Conservation (phyloP, 2,329 filamentous ascomycete species). For the Dactylella cylindrospora region DNA sequence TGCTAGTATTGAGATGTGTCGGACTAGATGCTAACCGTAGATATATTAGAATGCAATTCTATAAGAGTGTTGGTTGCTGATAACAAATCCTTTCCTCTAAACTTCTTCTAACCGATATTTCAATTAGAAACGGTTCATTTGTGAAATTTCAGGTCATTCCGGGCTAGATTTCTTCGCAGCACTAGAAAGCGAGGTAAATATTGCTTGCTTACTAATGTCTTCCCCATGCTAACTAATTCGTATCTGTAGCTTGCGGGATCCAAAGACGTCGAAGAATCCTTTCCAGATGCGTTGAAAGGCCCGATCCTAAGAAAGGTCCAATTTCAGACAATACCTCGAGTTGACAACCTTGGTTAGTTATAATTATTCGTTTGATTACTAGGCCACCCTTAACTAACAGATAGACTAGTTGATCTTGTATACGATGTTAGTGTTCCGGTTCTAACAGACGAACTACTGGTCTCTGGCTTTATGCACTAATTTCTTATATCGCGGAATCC, state of each 20-base stretch:
- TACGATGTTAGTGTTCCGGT: conserved; percentile 58
- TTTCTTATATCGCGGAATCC: not conserved
- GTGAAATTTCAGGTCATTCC: conserved; percentile 92
- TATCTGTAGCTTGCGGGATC: conserved; percentile 70
- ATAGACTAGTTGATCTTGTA: conserved; percentile 62
- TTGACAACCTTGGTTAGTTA: conserved; percentile 72
- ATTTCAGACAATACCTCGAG: conserved; percentile 82
- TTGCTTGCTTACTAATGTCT: not conserved
- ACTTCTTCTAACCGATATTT: conserved; percentile 10
- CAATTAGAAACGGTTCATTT: conserved; percentile 78
- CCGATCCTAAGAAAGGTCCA: conserved; percentile 89
- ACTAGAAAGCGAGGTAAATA: conserved; percentile 76
- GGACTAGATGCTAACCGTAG: conserved; percentile 51
- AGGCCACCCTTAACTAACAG: conserved; percentile 13
- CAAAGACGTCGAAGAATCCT: conserved; percentile 84
- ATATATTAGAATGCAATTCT: conserved; percentile 76
- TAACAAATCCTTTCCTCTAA: not conserved
- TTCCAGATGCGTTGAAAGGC: conserved; percentile 86
- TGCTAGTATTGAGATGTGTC: conserved; percentile 2
- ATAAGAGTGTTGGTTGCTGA: conserved; percentile 57
- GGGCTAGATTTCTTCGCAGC: conserved; percentile 91
- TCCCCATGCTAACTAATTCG: conserved; percentile 48
- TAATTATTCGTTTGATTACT: conserved; percentile 45
- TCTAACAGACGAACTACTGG: conserved; percentile 26
- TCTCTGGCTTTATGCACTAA: not conserved